phyloP scores from a whole-genome alignment of 768 basidiomycete genomes.

The Kwoniella pini region DNA sequence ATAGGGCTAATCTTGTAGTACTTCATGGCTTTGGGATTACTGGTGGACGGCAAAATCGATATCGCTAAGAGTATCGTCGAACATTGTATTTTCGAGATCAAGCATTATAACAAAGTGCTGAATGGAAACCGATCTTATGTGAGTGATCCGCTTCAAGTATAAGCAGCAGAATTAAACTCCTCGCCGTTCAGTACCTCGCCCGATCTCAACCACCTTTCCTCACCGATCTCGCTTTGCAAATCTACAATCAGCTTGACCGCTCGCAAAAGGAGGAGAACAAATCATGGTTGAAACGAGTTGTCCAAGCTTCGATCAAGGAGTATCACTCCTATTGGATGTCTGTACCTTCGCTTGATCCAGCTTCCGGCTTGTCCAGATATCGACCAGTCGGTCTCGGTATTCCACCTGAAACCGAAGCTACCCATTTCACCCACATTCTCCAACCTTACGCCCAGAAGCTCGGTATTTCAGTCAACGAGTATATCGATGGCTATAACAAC shows the following conservation, averaged over 20 bases:
- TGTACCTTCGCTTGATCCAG: conserved; percentile 88
- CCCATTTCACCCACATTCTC: conserved; percentile 95
- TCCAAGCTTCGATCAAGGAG: conserved; percentile 97
- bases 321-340: conserved; percentile 98
- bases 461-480: conserved; percentile 90
- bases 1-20: conserved; percentile 37
- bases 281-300: conserved; percentile 89
- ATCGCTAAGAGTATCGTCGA: conserved; percentile 99
- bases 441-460: conserved; percentile 92
- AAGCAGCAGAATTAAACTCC: too few species aligned
- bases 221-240: conserved; percentile 97
- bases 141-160: conserved; percentile 24
- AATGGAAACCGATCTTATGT: conserved; percentile 85
- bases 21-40: conserved; percentile 66
- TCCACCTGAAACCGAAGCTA: conserved; percentile 97
- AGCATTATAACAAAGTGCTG: conserved; percentile 84
- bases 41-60: conserved; percentile 88
- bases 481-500: conserved; percentile 92
- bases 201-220: conserved; percentile 97
- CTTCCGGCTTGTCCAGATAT: conserved; percentile 90
- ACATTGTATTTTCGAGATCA: conserved; percentile 99
- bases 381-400: conserved; percentile 92
- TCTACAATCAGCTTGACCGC: conserved; percentile 92
- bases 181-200: conserved; percentile 71
- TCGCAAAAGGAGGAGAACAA: conserved; percentile 77